phyloP scores from a whole-genome alignment of 495 filamentous ascomycete species.

The Achaetomiella virescens region DNA sequence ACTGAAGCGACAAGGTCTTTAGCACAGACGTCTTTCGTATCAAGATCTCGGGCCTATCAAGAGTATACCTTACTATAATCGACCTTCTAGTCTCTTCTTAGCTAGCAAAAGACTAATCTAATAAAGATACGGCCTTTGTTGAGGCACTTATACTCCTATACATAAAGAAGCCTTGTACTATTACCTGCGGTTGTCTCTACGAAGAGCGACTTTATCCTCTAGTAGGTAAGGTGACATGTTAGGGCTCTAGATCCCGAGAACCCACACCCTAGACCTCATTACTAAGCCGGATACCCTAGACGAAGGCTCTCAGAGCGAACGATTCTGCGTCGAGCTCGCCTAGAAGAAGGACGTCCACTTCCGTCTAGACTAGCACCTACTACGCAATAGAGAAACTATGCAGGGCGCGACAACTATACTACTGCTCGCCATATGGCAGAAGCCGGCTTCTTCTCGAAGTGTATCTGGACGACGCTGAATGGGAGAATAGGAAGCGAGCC shows the following conservation, averaged over 20 bases:
- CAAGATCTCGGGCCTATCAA: constrained; percentile 53
- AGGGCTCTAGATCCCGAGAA: constrained; percentile 37
- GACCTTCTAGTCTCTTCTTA: constrained; percentile 57
- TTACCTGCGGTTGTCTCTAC: constrained; percentile 54
- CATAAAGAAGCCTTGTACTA: constrained; percentile 50
- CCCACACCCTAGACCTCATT: constrained; percentile 54
- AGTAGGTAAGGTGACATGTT: constrained; percentile 40
- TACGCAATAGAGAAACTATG: constrained; percentile 54
- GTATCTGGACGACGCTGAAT: background rate
- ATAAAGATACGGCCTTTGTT: constrained; percentile 42
- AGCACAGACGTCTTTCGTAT: constrained; percentile 58
- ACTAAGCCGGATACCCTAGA: constrained; percentile 24
- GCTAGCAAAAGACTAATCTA: constrained; percentile 38
- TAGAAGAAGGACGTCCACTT: constrained; percentile 20
- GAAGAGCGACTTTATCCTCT: constrained; percentile 43
- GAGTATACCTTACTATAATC: constrained; percentile 58
- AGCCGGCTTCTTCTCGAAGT: constrained; percentile 1
- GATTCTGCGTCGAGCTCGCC: constrained; percentile 15
- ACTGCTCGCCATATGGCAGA: background rate
- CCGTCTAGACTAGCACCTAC: constrained; percentile 54
- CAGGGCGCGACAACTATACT: constrained; percentile 21
- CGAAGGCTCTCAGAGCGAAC: constrained; percentile 12
- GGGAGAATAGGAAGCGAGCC: no score
- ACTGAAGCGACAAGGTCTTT: constrained; percentile 32
- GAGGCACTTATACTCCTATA: constrained; percentile 53